Evolutionary conservation across 352 stramenopile species (phyloP).

Genomic region (Pythium volutum): DNA sequence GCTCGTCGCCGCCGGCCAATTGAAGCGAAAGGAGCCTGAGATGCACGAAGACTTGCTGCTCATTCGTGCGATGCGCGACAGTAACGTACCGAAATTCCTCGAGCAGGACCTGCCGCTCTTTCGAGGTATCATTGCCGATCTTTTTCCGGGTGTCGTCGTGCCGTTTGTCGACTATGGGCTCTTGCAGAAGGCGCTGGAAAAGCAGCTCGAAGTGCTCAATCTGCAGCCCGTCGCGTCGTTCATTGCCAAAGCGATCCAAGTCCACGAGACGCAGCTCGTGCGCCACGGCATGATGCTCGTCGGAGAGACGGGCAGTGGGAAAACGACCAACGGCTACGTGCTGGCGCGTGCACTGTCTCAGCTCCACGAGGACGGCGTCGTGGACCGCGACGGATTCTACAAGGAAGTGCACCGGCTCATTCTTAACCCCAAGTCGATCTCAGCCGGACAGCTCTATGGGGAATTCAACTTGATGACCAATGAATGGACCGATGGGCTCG

Average conservation of each 20-base stretch:
- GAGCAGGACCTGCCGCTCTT: slow-evolving; percentile 94
- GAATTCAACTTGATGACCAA: slow-evolving; percentile 94
- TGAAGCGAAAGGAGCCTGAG: slow-evolving; percentile 93
- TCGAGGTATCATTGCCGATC: slow-evolving; percentile 91
- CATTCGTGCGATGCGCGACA: slow-evolving; percentile 95
- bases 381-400: slow-evolving; percentile 85
- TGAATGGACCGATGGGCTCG: slow-evolving; percentile 93
- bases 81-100: slow-evolving; percentile 95
- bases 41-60: slow-evolving; percentile 93
- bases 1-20: slow-evolving; percentile 90
- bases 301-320: slow-evolving; percentile 87
- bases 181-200: slow-evolving; percentile 87
- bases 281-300: slow-evolving; percentile 95
- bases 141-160: slow-evolving; percentile 93
- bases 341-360: slow-evolving; percentile 69
- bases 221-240: slow-evolving; percentile 86
- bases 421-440: slow-evolving; percentile 96
- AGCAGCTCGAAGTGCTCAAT: slow-evolving; percentile 66
- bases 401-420: slow-evolving; percentile 85
- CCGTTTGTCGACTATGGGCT: slow-evolving; percentile 93
- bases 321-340: slow-evolving; percentile 84
- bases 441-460: slow-evolving; percentile 93
- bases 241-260: slow-evolving; percentile 86
- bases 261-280: slow-evolving; percentile 90
- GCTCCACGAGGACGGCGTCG: slow-evolving; percentile 72